These are phyloP conservation scores for Linum trigynum DNA, from an alignment of 345 rosid genomes.

Conservation along the genomic window DNA sequence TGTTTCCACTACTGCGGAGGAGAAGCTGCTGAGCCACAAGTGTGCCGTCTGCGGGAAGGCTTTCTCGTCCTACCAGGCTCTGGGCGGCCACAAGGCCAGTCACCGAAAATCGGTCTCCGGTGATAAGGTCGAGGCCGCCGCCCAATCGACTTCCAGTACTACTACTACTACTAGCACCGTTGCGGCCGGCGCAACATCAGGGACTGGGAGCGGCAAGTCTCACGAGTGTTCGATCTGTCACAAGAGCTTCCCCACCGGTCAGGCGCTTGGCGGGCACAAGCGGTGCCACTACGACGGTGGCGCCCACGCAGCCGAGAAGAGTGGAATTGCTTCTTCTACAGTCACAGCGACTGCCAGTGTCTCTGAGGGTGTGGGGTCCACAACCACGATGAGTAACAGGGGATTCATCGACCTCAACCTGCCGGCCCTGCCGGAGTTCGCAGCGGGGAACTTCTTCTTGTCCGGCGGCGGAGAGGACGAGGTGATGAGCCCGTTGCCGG, in stretches of 20 bases:
- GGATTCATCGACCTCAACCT: conserved; percentile 66
- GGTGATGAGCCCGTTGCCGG: conserved; percentile 11
- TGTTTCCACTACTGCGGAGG: conserved; percentile 16
- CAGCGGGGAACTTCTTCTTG: not conserved
- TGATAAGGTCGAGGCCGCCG: conserved; percentile 8
- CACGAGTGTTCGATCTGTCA: conserved; percentile 94
- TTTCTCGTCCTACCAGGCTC: conserved; percentile 73
- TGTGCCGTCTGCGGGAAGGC: conserved; percentile 71
- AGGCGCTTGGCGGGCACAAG: conserved; percentile 96
- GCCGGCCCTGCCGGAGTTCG: conserved; percentile 66
- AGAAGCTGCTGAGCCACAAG: conserved; percentile 33
- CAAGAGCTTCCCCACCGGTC: conserved; percentile 81
- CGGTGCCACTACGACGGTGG: conserved; percentile 91
- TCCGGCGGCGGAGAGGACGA: conserved; percentile 11
- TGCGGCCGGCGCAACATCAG: conserved; percentile 2
- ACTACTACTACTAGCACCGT: conserved; percentile 10
- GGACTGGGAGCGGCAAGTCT: conserved; percentile 28
- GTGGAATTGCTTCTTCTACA: conserved; percentile 6
- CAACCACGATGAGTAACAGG: conserved; percentile 20
- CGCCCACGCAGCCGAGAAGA: not conserved
- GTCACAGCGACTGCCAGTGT: conserved; percentile 19
- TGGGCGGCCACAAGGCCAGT: conserved; percentile 93
- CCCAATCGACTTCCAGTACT: conserved; percentile 10
- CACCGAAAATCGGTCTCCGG: conserved; percentile 47
- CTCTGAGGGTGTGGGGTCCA: conserved; percentile 32